Conservation (phyloP, 1,284 basidiomycete genomes). For the Microbotryum lychnidis-dioicae region DNA sequence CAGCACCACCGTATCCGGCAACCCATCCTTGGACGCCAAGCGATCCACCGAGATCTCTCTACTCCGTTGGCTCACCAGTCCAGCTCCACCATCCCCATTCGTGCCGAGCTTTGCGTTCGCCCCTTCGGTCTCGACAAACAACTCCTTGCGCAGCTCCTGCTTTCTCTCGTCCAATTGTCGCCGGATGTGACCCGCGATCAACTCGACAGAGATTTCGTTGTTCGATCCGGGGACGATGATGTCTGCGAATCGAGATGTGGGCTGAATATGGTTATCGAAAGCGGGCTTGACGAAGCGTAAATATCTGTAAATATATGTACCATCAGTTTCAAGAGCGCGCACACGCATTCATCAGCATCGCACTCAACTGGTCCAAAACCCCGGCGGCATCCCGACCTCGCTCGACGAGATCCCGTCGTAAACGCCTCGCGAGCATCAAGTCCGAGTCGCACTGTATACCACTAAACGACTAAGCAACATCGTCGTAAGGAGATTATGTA, state of each 20-base stretch:
- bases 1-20: conserved; percentile 54
- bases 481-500: neutral
- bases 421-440: conserved; percentile 89
- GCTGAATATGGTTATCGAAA: conserved; percentile 90
- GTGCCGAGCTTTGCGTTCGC: neutral
- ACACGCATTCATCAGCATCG: conserved; percentile 31
- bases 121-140: conserved; percentile 45
- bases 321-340: neutral
- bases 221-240: conserved; percentile 85
- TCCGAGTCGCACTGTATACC: conserved; percentile 71
- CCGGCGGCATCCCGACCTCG: conserved; percentile 77
- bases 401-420: conserved; percentile 78
- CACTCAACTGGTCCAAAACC: conserved; percentile 68
- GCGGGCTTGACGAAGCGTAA: conserved; percentile 86
- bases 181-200: conserved; percentile 84
- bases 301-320: conserved; percentile 46
- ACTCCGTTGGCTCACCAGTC: neutral
- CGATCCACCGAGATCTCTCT: neutral
- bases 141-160: conserved; percentile 61
- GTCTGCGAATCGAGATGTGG: conserved; percentile 76
- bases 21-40: conserved; percentile 35
- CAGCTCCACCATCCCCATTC: neutral
- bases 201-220: conserved; percentile 77
- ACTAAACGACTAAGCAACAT: neutral
- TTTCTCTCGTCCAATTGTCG: conserved; percentile 72